Conservation (phyloP, 768 basidiomycete genomes). For the Leccinum aurantiacum region DNA sequence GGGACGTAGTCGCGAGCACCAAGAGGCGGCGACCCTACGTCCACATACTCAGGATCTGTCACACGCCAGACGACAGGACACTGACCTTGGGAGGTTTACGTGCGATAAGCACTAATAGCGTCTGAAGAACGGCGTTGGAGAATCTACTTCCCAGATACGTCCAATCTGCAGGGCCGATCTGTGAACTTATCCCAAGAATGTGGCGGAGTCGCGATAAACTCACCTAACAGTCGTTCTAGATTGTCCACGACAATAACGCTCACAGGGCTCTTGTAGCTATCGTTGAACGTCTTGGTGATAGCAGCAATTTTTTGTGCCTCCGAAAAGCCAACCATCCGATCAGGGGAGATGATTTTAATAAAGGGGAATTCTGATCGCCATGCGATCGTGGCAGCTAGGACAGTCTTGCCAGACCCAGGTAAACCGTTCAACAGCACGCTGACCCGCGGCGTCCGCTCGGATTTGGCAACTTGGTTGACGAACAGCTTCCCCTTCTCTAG, state of each 20-base stretch:
- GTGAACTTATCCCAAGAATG: conserved; percentile 7
- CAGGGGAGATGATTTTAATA: conserved; percentile 95
- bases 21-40: conserved; percentile 84
- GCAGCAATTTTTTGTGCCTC: conserved; percentile 89
- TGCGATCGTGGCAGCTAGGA: conserved; percentile 91
- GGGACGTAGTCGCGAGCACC: conserved; percentile 89
- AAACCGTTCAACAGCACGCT: conserved; percentile 87
- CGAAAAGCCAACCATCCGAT: conserved; percentile 95
- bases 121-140: conserved; percentile 90
- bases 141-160: conserved; percentile 96
- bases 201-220: conserved; percentile 22
- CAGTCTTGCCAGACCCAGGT: conserved; percentile 91
- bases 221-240: conserved; percentile 89
- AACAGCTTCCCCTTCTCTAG: conserved; percentile 84
- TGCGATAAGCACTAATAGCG: conserved; percentile 82
- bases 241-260: conserved; percentile 96
- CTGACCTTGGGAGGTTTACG: conserved; percentile 89
- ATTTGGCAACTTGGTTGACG: conserved; percentile 91
- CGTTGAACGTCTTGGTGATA: conserved; percentile 89
- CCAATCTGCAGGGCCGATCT: conserved; percentile 64
- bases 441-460: conserved; percentile 88
- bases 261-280: conserved; percentile 96
- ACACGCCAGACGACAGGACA: neutral
- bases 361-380: conserved; percentile 94
- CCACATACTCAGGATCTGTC: conserved; percentile 12